phyloP scores from a whole-genome alignment of 495 filamentous ascomycete species.

The Lasiosphaeria ovina region DNA sequence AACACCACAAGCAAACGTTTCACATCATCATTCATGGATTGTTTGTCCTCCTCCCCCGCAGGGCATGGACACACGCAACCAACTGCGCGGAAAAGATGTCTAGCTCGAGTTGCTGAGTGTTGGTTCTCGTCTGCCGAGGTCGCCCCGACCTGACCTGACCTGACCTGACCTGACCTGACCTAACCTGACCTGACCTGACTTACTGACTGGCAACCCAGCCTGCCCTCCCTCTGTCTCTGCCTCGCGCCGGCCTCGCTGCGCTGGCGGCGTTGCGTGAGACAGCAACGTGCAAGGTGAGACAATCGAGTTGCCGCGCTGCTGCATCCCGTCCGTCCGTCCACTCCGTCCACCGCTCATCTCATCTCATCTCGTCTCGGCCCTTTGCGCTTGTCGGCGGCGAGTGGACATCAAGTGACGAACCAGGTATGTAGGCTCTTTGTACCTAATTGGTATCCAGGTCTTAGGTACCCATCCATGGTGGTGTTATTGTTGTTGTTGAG shows the following conservation, averaged over 20 bases:
- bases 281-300: background rate
- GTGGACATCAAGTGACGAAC: background rate
- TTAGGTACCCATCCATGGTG: too few relatives aligned
- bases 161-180: too few relatives aligned
- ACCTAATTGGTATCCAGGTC: background rate
- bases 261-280: background rate
- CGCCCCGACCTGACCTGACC: too few relatives aligned
- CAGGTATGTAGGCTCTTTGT: background rate
- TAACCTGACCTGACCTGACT: too few relatives aligned
- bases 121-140: too few relatives aligned
- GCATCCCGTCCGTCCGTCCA: background rate
- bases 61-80: too few relatives aligned
- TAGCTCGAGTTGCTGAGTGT: too few relatives aligned
- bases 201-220: background rate
- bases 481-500: too few relatives aligned
- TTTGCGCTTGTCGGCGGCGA: background rate
- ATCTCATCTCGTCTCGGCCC: background rate
- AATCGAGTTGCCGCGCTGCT: background rate
- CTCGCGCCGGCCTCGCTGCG: background rate
- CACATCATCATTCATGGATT: too few relatives aligned
- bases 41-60: too few relatives aligned
- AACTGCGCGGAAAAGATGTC: too few relatives aligned
- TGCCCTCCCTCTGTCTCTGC: background rate
- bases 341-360: slow-evolving; percentile 1
- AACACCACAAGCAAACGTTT: too few relatives aligned